phyloP scores from a whole-genome alignment of 2,329 filamentous ascomycete genomes.

The Madurella mycetomatis region DNA sequence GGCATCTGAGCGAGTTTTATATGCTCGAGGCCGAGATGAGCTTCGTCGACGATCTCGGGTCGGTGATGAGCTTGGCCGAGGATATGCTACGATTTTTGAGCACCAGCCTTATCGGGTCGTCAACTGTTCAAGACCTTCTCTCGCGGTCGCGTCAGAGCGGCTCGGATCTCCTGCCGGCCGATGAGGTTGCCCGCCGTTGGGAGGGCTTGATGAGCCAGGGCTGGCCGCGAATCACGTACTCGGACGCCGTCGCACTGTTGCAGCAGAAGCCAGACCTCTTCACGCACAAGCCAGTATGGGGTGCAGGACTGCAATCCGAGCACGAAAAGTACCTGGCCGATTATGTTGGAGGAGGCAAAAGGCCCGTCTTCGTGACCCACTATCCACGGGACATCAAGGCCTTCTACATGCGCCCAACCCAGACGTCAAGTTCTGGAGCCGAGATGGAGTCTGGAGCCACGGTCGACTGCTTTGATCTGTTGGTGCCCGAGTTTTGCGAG shows the following conservation, averaged over 20 bases:
- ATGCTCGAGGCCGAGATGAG: slow-evolving; percentile 93
- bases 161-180: slow-evolving; percentile 40
- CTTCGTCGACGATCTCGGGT: slow-evolving; percentile 65
- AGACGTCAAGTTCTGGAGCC: background rate
- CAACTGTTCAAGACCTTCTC: slow-evolving; percentile 43
- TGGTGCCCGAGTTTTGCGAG: slow-evolving; percentile 82
- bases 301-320: slow-evolving; percentile 75
- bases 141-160: slow-evolving; percentile 22
- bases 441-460: slow-evolving; percentile 39
- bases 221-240: slow-evolving; percentile 84
- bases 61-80: slow-evolving; percentile 77
- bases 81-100: slow-evolving; percentile 61
- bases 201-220: slow-evolving; percentile 51
- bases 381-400: slow-evolving; percentile 88
- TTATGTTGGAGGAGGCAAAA: slow-evolving; percentile 40
- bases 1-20: slow-evolving; percentile 96
- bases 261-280: slow-evolving; percentile 60
- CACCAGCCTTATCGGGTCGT: slow-evolving; percentile 37
- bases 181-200: slow-evolving; percentile 66
- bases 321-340: slow-evolving; percentile 86
- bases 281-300: slow-evolving; percentile 64
- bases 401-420: slow-evolving; percentile 61
- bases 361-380: slow-evolving; percentile 85
- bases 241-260: slow-evolving; percentile 67
- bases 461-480: slow-evolving; percentile 84